These are phyloP conservation scores for Perkinsus olseni DNA, from an alignment of 169 alveolate genomes.

Conservation along the genomic window DNA sequence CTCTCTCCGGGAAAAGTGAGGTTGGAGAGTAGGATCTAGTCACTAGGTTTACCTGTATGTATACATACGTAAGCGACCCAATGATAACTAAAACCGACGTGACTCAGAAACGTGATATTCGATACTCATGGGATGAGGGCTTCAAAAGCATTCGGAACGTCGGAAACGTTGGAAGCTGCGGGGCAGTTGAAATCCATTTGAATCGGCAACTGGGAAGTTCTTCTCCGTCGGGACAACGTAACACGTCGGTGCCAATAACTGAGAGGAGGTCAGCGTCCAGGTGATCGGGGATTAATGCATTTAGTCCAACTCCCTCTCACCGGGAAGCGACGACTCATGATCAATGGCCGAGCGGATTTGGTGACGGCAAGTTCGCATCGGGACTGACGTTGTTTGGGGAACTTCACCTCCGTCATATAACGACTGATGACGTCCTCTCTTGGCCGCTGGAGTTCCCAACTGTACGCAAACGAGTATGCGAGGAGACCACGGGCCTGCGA, in stretches of 20 bases:
- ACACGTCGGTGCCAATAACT: not conserved
- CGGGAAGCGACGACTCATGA: not conserved
- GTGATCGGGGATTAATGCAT: too few relatives aligned
- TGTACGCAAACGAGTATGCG: not conserved
- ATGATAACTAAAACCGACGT: not conserved
- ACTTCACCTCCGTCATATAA: not conserved
- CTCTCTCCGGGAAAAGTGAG: not conserved
- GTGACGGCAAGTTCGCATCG: not conserved
- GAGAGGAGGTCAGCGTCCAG: too few relatives aligned
- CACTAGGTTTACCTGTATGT: too few relatives aligned
- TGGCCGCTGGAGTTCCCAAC: not conserved
- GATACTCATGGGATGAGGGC: not conserved
- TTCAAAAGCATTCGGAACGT: not conserved
- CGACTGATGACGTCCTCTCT: not conserved
- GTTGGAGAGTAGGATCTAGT: not conserved
- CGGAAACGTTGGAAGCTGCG: not conserved
- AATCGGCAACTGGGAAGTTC: not conserved
- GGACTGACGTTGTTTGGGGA: not conserved
- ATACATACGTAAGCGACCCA: too few relatives aligned
- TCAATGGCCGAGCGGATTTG: not conserved
- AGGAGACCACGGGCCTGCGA: not conserved
- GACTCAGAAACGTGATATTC: not conserved
- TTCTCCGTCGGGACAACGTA: not conserved
- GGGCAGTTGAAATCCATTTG: not conserved
- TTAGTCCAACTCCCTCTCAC: not conserved